These are phyloP conservation scores for Hypericum androsaemum DNA, from an alignment of 345 rosid genomes.

Conservation along the genomic window DNA sequence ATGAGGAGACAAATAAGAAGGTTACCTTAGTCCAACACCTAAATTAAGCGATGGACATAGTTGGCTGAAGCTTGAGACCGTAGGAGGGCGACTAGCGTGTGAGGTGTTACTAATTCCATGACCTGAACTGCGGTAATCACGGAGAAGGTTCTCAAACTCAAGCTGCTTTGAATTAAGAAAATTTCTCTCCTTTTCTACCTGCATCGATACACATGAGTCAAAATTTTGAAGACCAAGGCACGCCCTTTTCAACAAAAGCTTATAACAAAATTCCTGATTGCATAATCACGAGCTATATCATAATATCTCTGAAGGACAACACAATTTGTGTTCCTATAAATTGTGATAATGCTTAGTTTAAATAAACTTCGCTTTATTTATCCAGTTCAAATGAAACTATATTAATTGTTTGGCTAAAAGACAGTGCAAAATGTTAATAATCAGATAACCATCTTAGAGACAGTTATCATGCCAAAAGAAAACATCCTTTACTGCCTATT, in stretches of 20 bases:
- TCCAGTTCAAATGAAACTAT: too few species aligned
- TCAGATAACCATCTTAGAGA: too few species aligned
- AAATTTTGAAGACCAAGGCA: conserved; percentile 1
- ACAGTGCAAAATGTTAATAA: too few species aligned
- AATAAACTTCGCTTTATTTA: too few species aligned
- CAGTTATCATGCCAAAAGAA: too few species aligned
- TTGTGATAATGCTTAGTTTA: too few species aligned
- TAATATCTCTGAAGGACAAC: too few species aligned
- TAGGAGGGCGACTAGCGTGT: conserved; percentile 28
- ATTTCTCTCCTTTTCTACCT: conserved; percentile 77
- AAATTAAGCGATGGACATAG: conserved; percentile 30
- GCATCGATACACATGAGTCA: conserved; percentile 11
- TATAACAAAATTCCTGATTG: too few species aligned
- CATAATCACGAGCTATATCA: too few species aligned
- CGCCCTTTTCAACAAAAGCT: background rate
- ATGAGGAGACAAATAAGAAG: background rate
- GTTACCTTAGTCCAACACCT: conserved; percentile 29
- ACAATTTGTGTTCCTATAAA: too few species aligned
- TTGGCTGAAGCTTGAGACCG: conserved; percentile 42
- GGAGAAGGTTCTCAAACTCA: conserved; percentile 59
- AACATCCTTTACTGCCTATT: too few species aligned
- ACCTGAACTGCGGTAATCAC: conserved; percentile 33
- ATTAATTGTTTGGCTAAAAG: too few species aligned
- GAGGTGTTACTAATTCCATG: conserved; percentile 26
- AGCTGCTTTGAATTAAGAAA: conserved; percentile 45